Base-by-base conservation (phyloP, 208 protist species). In the Herpetomonas samuelpessoai region DNA sequence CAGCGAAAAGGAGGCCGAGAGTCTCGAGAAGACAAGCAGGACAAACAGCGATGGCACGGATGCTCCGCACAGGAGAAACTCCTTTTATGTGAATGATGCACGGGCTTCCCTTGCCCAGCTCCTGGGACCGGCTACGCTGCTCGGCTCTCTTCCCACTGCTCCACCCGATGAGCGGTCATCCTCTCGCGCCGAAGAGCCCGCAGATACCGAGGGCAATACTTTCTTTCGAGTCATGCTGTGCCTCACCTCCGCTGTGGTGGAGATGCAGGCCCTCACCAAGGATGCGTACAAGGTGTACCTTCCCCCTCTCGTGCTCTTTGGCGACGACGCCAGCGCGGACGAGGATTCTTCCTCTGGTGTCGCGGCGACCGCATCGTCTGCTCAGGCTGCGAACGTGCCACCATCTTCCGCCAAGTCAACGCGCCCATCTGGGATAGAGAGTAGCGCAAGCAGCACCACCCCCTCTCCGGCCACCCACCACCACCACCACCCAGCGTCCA, bases 301-400 rank as follows among this genome's bases (percentile, higher is more conserved):
- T 1, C 75, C 76, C 0, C 72, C 83, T 16, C 51, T 90, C 14
- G 78, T 68, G 18, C 62, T 84, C 12, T 78, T 82, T 55, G 74
- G 68, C 6, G 83, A 90, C 27, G 72, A n/a, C n/a, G n/a, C n/a
- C n/a, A n/a, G n/a, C n/a, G n/a, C n/a, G n/a, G n/a, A n/a, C n/a
- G n/a, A n/a, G n/a, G n/a, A n/a, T n/a, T n/a, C n/a, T n/a, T n/a
- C n/a, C n/a, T n/a, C n/a, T n/a, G n/a, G n/a, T n/a, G n/a, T n/a
- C n/a, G n/a, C n/a, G n/a, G n/a, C n/a, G n/a, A n/a, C n/a, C n/a
- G n/a, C n/a, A n/a, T n/a, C n/a, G n/a, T n/a, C n/a, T n/a, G n/a
- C n/a, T n/a, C n/a, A n/a, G n/a, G n/a, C n/a, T n/a, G n/a, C n/a
- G n/a, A n/a, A n/a, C n/a, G n/a, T n/a, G n/a, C n/a, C n/a, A n/a